Conservation (phyloP, 345 rosid species). For the Punica granatum region DNA sequence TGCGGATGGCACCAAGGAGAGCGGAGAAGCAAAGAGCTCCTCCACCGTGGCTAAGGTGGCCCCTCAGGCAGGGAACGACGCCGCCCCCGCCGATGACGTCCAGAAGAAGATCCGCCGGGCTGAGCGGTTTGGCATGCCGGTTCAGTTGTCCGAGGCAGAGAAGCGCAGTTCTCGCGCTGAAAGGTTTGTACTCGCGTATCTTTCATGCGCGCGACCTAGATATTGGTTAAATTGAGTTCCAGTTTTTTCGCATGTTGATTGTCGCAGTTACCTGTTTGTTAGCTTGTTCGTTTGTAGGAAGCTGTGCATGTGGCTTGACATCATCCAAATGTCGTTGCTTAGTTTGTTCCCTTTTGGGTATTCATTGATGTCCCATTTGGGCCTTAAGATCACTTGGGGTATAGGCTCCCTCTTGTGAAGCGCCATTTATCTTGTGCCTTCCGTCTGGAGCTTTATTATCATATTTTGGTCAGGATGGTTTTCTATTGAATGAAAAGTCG, state of each 20-base stretch:
- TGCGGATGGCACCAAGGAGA: conserved; percentile 21
- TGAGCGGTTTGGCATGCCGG: conserved; percentile 80
- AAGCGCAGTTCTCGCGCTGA: conserved; percentile 92
- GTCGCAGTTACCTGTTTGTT: background rate
- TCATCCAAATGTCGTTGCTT: background rate
- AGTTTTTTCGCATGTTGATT: background rate
- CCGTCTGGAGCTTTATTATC: background rate
- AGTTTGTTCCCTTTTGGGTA: background rate
- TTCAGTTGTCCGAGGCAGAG: conserved; percentile 75
- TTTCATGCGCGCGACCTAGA: background rate
- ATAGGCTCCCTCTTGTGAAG: background rate
- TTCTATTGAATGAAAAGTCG: too few relatives aligned
- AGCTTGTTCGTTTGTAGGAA: background rate
- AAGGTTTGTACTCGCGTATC: conserved; percentile 32
- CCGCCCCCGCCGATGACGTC: conserved; percentile 34
- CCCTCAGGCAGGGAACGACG: conserved; percentile 18
- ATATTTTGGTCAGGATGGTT: too few relatives aligned
- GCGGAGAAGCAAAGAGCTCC: conserved; percentile 22
- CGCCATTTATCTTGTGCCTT: background rate
- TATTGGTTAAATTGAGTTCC: too few relatives aligned
- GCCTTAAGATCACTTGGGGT: background rate
- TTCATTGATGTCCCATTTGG: background rate
- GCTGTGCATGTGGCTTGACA: too few relatives aligned
- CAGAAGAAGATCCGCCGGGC: conserved; percentile 91
- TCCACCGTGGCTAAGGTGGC: conserved; percentile 9